These are phyloP conservation scores for Pythium aristosporum DNA, from an alignment of 352 stramenopile species.

Conservation along the genomic window DNA sequence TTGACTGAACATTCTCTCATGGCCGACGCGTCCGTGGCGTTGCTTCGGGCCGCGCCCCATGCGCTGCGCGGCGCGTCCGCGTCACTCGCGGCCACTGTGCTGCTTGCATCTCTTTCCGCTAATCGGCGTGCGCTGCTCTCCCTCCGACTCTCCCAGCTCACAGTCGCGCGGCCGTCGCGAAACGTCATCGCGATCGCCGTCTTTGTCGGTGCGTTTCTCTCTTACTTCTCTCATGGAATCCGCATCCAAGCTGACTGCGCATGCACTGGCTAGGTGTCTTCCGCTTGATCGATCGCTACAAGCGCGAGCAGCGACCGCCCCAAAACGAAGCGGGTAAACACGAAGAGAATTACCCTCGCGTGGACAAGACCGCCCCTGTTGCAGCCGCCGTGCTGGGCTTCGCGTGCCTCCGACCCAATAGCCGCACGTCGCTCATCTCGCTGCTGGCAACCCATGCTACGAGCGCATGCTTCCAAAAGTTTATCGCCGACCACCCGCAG, in stretches of 20 bases:
- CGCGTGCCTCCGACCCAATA: constrained; percentile 35
- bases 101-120: constrained; percentile 28
- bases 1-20: background rate
- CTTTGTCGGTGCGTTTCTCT: constrained; percentile 49
- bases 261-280: constrained; percentile 36
- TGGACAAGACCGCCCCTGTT: constrained; percentile 24
- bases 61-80: constrained; percentile 34
- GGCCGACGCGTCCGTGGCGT: background rate
- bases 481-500: constrained; percentile 34
- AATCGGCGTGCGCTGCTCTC: constrained; percentile 32
- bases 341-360: no score
- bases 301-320: background rate
- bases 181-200: constrained; percentile 48
- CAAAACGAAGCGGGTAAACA: no score
- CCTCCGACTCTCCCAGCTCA: constrained; percentile 18
- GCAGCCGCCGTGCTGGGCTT: constrained; percentile 35
- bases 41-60: constrained; percentile 21
- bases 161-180: constrained; percentile 33
- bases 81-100: constrained; percentile 27
- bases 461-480: constrained; percentile 35
- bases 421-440: constrained; percentile 47
- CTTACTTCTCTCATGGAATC: background rate
- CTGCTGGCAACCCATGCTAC: constrained; percentile 49
- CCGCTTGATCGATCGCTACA: constrained; percentile 37
- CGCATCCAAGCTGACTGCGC: background rate